Percentiles rank a stretch among this genome's conserved stretches.
These are phyloP conservation scores for Zasmidium angulare DNA, from an alignment of 2,329 filamentous ascomycete genomes.

Conservation along the genomic window DNA sequence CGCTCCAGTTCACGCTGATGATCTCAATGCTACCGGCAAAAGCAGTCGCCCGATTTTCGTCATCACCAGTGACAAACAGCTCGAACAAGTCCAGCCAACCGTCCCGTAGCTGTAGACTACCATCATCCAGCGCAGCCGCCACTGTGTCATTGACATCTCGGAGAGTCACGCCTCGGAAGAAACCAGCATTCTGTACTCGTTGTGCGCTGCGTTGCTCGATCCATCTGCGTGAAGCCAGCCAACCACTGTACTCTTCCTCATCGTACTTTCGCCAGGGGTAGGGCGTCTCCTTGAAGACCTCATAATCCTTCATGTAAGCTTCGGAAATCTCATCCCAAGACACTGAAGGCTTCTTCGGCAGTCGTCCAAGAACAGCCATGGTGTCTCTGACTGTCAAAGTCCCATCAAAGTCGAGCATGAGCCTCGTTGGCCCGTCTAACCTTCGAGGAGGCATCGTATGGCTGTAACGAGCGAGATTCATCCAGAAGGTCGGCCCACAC, in stretches of 20 bases:
- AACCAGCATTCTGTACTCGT: constrained; percentile 39
- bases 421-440: constrained; percentile 18
- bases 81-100: constrained; percentile 39
- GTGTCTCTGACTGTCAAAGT: constrained; percentile 49
- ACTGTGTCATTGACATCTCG: constrained; percentile 31
- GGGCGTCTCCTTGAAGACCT: constrained; percentile 33
- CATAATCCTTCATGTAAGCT: constrained; percentile 45
- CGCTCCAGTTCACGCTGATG: constrained; percentile 51
- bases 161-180: constrained; percentile 41
- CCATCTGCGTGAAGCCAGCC: constrained; percentile 37
- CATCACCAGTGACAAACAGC: constrained; percentile 11
- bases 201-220: constrained; percentile 44
- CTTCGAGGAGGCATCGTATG: constrained; percentile 10
- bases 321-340: constrained; percentile 39
- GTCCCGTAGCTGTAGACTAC: constrained; percentile 37
- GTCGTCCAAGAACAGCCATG: constrained; percentile 42
- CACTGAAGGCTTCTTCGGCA: constrained; percentile 34
- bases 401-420: constrained; percentile 50
- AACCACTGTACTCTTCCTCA: constrained; percentile 37
- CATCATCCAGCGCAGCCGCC: constrained; percentile 32
- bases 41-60: background rate
- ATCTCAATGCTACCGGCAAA: constrained; percentile 32
- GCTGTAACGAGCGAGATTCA: background rate
- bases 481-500: background rate
- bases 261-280: constrained; percentile 29